A percentile compares a stretch with the other conserved stretches of the same genome.
phyloP scores from a whole-genome alignment of 2,329 filamentous ascomycete species.

The Calonectria naviculata region DNA sequence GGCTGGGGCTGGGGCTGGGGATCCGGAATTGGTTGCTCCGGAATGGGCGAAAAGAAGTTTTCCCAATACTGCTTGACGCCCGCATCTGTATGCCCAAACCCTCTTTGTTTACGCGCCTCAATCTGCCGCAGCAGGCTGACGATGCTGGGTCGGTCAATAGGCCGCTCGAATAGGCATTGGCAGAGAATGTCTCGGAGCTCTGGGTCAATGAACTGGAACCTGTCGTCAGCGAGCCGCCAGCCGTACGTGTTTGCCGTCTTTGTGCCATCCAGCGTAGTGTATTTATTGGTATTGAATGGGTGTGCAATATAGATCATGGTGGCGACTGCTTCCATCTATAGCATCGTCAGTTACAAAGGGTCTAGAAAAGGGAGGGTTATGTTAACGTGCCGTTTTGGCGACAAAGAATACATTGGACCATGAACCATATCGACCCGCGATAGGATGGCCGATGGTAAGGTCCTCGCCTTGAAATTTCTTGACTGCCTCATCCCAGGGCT shows the following conservation, averaged over 20 bases:
- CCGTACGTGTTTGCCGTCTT: slow-evolving; percentile 32
- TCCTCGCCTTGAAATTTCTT: slow-evolving; percentile 24
- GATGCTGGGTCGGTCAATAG: slow-evolving; percentile 40
- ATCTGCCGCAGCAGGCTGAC: slow-evolving; percentile 32
- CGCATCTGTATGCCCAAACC: slow-evolving; percentile 30
- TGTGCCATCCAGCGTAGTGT: not conserved
- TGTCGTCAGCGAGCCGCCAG: slow-evolving; percentile 26
- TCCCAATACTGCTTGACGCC: slow-evolving; percentile 34
- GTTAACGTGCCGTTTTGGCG: slow-evolving; percentile 37
- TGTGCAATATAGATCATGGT: slow-evolving; percentile 26
- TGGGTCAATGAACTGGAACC: slow-evolving; percentile 28
- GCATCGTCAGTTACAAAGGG: slow-evolving; percentile 10
- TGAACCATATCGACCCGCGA: slow-evolving; percentile 42
- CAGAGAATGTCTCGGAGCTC: slow-evolving; percentile 35
- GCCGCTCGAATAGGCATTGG: slow-evolving; percentile 40
- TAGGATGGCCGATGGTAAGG: slow-evolving; percentile 17
- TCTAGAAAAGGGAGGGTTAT: no score
- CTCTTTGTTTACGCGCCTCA: slow-evolving; percentile 27
- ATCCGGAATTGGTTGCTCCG: not conserved
- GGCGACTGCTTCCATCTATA: slow-evolving; percentile 42
- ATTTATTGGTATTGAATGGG: slow-evolving; percentile 22
- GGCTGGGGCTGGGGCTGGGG: not conserved
- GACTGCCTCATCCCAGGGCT: not conserved
- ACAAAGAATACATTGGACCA: slow-evolving; percentile 45
- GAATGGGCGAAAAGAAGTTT: slow-evolving; percentile 11